phyloP scores from a whole-genome alignment of 257 asterid species.

The Vinca minor region DNA sequence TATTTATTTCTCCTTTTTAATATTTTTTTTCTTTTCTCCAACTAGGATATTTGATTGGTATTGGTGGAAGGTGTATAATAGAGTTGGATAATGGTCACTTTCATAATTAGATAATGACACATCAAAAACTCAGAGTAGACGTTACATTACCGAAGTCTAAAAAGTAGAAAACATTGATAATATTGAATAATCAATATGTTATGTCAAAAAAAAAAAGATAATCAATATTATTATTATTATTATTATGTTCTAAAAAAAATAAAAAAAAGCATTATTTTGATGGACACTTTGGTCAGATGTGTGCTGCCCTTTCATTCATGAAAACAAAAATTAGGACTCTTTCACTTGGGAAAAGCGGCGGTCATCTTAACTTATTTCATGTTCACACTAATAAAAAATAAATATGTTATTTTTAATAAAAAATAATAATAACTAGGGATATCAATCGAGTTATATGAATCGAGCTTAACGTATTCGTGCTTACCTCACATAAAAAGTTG shows the following conservation, averaged over 20 bases:
- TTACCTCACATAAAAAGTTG: too few species aligned
- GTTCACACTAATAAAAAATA: too few species aligned
- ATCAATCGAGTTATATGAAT: too few species aligned
- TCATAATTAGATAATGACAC: slow-evolving; percentile 18
- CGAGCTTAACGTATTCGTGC: too few species aligned
- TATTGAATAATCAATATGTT: not conserved
- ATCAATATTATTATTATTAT: too few species aligned
- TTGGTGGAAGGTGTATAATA: slow-evolving; percentile 6
- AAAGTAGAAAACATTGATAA: slow-evolving; percentile 3
- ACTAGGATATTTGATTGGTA: not conserved
- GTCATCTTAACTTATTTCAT: too few species aligned
- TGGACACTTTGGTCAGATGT: not conserved
- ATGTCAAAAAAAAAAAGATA: too few species aligned
- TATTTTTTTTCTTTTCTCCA: not conserved
- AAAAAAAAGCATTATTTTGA: not conserved
- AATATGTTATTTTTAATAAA: too few species aligned
- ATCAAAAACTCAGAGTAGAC: not conserved
- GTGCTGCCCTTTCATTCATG: slow-evolving; percentile 8
- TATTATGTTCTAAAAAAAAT: too few species aligned
- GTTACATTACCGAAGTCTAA: not conserved
- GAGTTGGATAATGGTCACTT: slow-evolving; percentile 26
- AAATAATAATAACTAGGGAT: too few species aligned
- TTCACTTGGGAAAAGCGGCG: too few species aligned
- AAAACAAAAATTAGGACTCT: not conserved
- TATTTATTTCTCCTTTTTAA: too few species aligned